These are phyloP conservation scores for Crepidotus variabilis DNA, from an alignment of 768 basidiomycete species.

Conservation along the genomic window DNA sequence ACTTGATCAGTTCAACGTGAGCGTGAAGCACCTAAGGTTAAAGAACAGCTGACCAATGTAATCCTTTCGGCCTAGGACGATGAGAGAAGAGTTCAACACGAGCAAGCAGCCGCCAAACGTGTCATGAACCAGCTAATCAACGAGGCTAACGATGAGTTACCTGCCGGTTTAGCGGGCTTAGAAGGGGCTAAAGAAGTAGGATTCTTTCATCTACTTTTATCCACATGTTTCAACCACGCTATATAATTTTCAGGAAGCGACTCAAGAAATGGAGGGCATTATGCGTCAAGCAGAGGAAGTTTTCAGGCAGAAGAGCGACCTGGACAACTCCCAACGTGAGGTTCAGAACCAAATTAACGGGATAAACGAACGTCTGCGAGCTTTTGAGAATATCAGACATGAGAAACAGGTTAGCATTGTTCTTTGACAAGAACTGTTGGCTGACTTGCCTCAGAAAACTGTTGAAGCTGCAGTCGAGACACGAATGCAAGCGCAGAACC, in stretches of 20 bases:
- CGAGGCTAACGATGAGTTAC: slow-evolving; percentile 68
- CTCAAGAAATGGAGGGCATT: slow-evolving; percentile 45
- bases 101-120: slow-evolving; percentile 27
- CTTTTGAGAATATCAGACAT: slow-evolving; percentile 42
- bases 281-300: slow-evolving; percentile 48
- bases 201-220: neutral
- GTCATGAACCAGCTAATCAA: slow-evolving; percentile 41
- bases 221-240: neutral
- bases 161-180: slow-evolving; percentile 56
- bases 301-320: slow-evolving; percentile 36
- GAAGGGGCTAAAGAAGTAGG: slow-evolving; percentile 52
- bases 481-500: slow-evolving; percentile 48
- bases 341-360: slow-evolving; percentile 40
- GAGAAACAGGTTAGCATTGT: slow-evolving; percentile 39
- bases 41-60: neutral
- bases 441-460: slow-evolving; percentile 34
- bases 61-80: slow-evolving; percentile 18
- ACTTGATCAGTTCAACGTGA: slow-evolving; percentile 31
- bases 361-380: slow-evolving; percentile 45
- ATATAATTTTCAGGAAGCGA: slow-evolving; percentile 49
- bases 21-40: slow-evolving; percentile 6
- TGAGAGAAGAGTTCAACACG: slow-evolving; percentile 22
- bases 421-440: neutral
- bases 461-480: slow-evolving; percentile 44
- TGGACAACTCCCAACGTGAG: slow-evolving; percentile 42